Evolutionary conservation across 2,329 filamentous ascomycete genomes (phyloP).

Genomic region (Phyllosticta citriasiana): DNA sequence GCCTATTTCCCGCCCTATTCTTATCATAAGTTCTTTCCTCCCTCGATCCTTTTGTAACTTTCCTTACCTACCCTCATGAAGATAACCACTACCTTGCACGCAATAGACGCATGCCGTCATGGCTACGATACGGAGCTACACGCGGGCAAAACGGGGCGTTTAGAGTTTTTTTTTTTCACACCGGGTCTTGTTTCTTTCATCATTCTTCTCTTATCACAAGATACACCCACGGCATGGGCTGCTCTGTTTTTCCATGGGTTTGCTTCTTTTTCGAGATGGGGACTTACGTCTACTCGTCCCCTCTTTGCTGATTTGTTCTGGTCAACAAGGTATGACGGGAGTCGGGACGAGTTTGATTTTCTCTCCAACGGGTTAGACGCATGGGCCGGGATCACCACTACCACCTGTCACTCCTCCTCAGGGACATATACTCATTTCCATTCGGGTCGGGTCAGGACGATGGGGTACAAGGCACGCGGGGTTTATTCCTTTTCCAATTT

Average conservation of each 20-base stretch:
- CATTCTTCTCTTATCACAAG: not conserved
- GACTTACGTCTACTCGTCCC: not conserved
- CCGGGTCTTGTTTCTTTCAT: not conserved
- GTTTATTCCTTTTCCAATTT: too few species aligned
- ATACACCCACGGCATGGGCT: not conserved
- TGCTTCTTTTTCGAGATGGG: not conserved
- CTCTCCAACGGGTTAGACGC: too few species aligned
- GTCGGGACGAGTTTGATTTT: too few species aligned
- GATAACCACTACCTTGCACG: slow-evolving; percentile 12
- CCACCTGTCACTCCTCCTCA: too few species aligned
- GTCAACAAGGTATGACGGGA: not conserved
- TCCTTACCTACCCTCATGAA: not conserved
- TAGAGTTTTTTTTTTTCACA: not conserved
- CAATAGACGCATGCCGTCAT: slow-evolving; percentile 32
- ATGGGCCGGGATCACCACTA: too few species aligned
- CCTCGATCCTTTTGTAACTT: not conserved
- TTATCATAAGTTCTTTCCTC: too few species aligned
- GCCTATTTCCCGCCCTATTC: not conserved
- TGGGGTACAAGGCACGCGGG: too few species aligned
- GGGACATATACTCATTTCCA: too few species aligned
- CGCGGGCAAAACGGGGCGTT: slow-evolving; percentile 7
- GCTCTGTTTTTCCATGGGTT: not conserved
- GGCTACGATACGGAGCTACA: slow-evolving; percentile 22
- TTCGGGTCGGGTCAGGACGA: too few species aligned
- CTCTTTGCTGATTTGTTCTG: not conserved